A percentile compares a stretch with the other conserved stretches of the same genome.
These are phyloP conservation scores for Grigorovia jiainica DNA, from an alignment of 805 yeast genomes.

Conservation along the genomic window DNA sequence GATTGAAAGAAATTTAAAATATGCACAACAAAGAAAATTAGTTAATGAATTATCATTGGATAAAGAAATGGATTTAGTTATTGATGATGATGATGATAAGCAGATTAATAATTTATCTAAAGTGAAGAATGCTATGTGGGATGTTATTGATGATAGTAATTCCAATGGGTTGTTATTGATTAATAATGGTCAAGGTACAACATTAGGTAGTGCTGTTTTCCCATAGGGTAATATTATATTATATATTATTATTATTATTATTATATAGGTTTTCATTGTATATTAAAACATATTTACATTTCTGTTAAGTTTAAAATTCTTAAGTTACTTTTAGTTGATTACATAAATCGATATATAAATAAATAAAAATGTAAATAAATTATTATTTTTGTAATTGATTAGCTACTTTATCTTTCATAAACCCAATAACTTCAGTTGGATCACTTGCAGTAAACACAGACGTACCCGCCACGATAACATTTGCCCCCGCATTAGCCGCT, in stretches of 20 bases:
- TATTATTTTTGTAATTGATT: constrained; percentile 30
- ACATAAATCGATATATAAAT: background rate
- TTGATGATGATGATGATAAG: constrained; percentile 8
- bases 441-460: constrained; percentile 79
- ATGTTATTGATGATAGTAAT: constrained; percentile 49
- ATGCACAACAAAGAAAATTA: constrained; percentile 50
- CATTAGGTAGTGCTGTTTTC: constrained; percentile 67
- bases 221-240: constrained; percentile 16
- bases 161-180: constrained; percentile 37
- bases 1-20: constrained; percentile 68
- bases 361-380: background rate
- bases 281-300: too few relatives aligned
- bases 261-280: background rate
- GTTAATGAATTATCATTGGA: constrained; percentile 40
- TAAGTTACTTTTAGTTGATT: background rate
- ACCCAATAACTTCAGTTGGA: constrained; percentile 65
- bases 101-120: constrained; percentile 31
- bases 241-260: too few relatives aligned
- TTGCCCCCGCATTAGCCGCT: constrained; percentile 97
- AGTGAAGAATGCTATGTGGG: constrained; percentile 62
- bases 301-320: background rate
- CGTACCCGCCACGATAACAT: constrained; percentile 96
- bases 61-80: constrained; percentile 23
- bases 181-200: constrained; percentile 64
- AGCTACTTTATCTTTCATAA: constrained; percentile 55